These are phyloP conservation scores for Neophaeococcomyces aloes DNA, from an alignment of 2,329 filamentous ascomycete species.

Conservation along the genomic window DNA sequence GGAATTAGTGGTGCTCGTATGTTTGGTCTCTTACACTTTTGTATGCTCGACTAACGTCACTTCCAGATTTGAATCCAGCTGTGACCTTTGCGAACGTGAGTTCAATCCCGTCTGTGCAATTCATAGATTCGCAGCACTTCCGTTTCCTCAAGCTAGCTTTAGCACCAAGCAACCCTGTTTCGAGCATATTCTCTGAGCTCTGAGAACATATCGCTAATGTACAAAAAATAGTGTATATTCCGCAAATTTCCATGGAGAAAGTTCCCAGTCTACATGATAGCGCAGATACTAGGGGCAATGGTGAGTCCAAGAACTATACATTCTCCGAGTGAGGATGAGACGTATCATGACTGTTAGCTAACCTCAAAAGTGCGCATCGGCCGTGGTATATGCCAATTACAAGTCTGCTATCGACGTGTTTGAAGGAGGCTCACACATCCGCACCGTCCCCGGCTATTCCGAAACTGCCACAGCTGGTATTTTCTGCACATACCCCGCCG, in stretches of 20 bases:
- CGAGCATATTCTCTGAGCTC: neutral
- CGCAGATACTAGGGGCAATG: conserved; percentile 59
- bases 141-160: too few species aligned
- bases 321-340: too few species aligned
- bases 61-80: conserved; percentile 49
- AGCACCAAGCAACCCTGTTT: too few species aligned
- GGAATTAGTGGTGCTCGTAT: conserved; percentile 52
- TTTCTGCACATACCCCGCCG: conserved; percentile 60
- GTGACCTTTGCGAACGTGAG: conserved; percentile 52
- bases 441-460: conserved; percentile 48
- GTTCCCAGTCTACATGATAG: conserved; percentile 55
- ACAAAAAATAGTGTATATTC: conserved; percentile 27
- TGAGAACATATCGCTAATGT: conserved; percentile 38
- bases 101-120: too few species aligned
- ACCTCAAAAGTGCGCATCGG: conserved; percentile 37
- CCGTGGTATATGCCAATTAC: conserved; percentile 55
- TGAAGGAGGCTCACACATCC: conserved; percentile 22
- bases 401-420: conserved; percentile 49
- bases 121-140: too few species aligned
- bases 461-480: conserved; percentile 56
- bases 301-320: too few species aligned
- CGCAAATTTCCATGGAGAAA: conserved; percentile 59
- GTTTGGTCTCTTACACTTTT: neutral
- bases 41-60: neutral
- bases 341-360: too few species aligned